These are phyloP conservation scores for Peronosclerospora sorghi DNA, from an alignment of 352 stramenopile genomes.

Conservation along the genomic window DNA sequence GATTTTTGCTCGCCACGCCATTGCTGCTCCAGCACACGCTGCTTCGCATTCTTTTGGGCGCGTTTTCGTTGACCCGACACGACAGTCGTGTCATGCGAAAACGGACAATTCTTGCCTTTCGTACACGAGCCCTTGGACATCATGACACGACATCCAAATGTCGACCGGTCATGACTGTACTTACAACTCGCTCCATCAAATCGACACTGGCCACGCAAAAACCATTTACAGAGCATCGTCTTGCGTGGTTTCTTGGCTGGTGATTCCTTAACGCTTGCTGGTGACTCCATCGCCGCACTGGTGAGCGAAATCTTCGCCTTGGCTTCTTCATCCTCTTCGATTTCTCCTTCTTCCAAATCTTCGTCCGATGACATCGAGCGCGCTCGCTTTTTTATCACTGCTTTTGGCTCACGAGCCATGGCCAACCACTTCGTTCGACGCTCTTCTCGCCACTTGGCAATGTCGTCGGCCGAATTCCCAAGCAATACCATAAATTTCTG, in stretches of 20 bases:
- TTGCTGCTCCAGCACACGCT: slow-evolving; percentile 42
- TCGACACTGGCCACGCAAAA: slow-evolving; percentile 46
- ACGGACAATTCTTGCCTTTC: slow-evolving; percentile 47
- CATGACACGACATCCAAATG: slow-evolving; percentile 49
- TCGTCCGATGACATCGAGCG: slow-evolving; percentile 30
- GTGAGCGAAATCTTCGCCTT: slow-evolving; percentile 8
- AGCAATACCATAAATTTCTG: slow-evolving; percentile 82
- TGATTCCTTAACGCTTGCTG: slow-evolving; percentile 10
- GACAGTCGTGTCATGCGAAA: slow-evolving; percentile 40
- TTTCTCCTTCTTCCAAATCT: slow-evolving; percentile 53
- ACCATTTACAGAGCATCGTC: slow-evolving; percentile 52
- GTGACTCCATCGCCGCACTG: slow-evolving; percentile 6
- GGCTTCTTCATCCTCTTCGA: slow-evolving; percentile 27
- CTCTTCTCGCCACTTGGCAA: slow-evolving; percentile 67
- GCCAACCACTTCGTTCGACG: slow-evolving; percentile 56
- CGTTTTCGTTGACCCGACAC: slow-evolving; percentile 20
- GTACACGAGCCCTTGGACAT: slow-evolving; percentile 40
- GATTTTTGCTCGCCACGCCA: slow-evolving; percentile 57
- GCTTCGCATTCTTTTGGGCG: slow-evolving; percentile 19
- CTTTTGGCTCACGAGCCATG: slow-evolving; percentile 17
- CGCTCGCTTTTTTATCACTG: slow-evolving; percentile 33
- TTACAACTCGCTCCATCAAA: slow-evolving; percentile 43
- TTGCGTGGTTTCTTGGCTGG: slow-evolving; percentile 34
- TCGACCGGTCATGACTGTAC: slow-evolving; percentile 57
- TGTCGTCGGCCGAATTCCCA: slow-evolving; percentile 71